A percentile compares a stretch with the other conserved stretches of the same genome.
phyloP scores from a whole-genome alignment of 176 grass and related monocot genomes.

The Pontederia crassipes region DNA sequence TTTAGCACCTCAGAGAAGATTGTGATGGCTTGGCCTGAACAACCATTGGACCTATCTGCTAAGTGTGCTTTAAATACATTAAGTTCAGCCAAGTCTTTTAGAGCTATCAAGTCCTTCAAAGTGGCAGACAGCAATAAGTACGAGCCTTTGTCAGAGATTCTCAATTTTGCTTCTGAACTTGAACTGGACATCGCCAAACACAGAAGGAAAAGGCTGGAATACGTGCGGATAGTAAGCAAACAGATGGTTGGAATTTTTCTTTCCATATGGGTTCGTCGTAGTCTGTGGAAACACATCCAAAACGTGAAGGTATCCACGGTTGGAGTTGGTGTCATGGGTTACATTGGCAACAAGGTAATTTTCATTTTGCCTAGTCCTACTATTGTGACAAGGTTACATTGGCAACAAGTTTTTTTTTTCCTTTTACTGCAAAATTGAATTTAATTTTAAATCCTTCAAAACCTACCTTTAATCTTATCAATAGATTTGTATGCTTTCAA shows the following conservation, averaged over 20 bases:
- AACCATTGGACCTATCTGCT: constrained; percentile 55
- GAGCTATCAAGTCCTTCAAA: constrained; percentile 33
- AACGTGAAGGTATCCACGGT: constrained; percentile 85
- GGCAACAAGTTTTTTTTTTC: neutral
- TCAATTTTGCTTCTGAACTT: constrained; percentile 22
- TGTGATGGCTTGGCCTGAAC: constrained; percentile 74
- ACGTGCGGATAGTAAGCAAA: constrained; percentile 79
- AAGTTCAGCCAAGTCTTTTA: constrained; percentile 7
- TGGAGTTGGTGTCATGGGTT: constrained; percentile 94
- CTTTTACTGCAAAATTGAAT: neutral
- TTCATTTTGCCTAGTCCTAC: neutral
- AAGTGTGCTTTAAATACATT: constrained; percentile 2
- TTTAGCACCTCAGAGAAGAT: constrained; percentile 57
- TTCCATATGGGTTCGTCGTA: constrained; percentile 63
- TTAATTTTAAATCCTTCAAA: neutral
- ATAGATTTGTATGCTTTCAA: too few species aligned
- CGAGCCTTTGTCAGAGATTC: constrained; percentile 8
- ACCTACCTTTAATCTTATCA: too few species aligned
- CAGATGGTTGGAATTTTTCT: constrained; percentile 90
- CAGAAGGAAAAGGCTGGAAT: constrained; percentile 49
- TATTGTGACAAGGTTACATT: neutral
- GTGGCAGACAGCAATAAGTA: constrained; percentile 1
- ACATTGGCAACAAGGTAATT: constrained; percentile 81
- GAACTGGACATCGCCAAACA: constrained; percentile 16
- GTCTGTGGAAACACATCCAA: constrained; percentile 54